Base-by-base conservation (phyloP, 176 grass and related monocot species). In the Triticum urartu region DNA sequence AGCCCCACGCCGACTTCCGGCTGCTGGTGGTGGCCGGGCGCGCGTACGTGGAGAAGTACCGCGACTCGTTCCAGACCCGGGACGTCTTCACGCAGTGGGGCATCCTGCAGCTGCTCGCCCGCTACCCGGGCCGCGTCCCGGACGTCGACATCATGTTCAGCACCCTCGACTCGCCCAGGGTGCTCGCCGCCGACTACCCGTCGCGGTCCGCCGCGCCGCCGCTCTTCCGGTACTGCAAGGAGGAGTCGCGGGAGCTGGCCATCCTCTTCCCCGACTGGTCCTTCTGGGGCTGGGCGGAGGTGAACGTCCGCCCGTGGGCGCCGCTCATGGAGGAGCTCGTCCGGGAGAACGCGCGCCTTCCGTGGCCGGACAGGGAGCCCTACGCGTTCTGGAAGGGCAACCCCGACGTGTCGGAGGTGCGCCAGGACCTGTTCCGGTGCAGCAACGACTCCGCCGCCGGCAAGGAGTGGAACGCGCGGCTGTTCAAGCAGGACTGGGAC, bases 251-350 rank as follows among this genome's bases (percentile, higher is more conserved):
- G 94, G 38, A 91, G 90, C 86, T 92, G 43, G 93, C 92, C 80
- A 86, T 98, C 77, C 89, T 93, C 22, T 95, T 93, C 86, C 95
- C 95, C 0, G 95, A 98, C 20, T 95, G 95, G 95, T 95, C 95
- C 73, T 98, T 98, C 88, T 98, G 95, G 95, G 91, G 95, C 30
- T 98, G 95, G 95, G 86, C 89, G 3, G 95, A 95, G 78, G 83
- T 91, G 74, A 86, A 94, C 78, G 91, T 98, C 83, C 76, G 80
- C 75, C 91, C 93, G 10, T 98, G 93, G 95, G 63, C 63, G 24
- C 63, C 61, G 61, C 61, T 66, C 64, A 66, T 66, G 64, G 64
- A 66, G 64, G 64, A 66, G 2, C 28, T 66, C 26, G 64, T 66
- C 26, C 64, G 64, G 64, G 64, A 66, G 64, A 66, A 66, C 12